Conservation (phyloP, 176 grass and related monocot species). For the Paspalum notatum region DNA sequence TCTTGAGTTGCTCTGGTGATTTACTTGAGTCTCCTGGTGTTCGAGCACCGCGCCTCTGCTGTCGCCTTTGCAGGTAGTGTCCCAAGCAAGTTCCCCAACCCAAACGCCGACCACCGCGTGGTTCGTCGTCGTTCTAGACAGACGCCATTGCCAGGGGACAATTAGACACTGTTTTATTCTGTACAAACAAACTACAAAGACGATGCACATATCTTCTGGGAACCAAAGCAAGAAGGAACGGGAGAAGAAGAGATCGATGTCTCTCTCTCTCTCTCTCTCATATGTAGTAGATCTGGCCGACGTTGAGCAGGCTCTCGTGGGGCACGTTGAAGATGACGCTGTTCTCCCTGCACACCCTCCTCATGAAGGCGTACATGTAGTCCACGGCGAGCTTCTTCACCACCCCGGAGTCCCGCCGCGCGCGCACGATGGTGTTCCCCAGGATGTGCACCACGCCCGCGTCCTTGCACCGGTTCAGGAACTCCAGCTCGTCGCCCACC, state of each 20-base stretch:
- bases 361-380: constrained; percentile 88
- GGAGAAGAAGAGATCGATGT: not conserved
- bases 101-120: too few relatives aligned
- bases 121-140: too few relatives aligned
- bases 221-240: not conserved
- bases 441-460: constrained; percentile 96
- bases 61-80: too few relatives aligned
- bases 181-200: not conserved
- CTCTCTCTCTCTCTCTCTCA: too few relatives aligned
- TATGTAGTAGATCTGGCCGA: constrained; percentile 90
- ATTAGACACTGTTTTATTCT: not conserved
- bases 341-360: constrained; percentile 94
- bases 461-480: constrained; percentile 86
- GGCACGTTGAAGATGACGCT: constrained; percentile 92
- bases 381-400: constrained; percentile 81
- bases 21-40: too few relatives aligned
- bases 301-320: constrained; percentile 91
- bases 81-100: too few relatives aligned
- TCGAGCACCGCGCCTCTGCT: too few relatives aligned
- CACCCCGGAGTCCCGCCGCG: constrained; percentile 68
- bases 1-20: too few relatives aligned
- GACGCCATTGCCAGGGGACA: too few relatives aligned
- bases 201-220: not conserved
- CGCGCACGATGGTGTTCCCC: constrained; percentile 86
- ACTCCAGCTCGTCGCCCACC: constrained; percentile 74